Conservation (phyloP, 2,329 filamentous ascomycete species). For the Diaporthe longicolla region DNA sequence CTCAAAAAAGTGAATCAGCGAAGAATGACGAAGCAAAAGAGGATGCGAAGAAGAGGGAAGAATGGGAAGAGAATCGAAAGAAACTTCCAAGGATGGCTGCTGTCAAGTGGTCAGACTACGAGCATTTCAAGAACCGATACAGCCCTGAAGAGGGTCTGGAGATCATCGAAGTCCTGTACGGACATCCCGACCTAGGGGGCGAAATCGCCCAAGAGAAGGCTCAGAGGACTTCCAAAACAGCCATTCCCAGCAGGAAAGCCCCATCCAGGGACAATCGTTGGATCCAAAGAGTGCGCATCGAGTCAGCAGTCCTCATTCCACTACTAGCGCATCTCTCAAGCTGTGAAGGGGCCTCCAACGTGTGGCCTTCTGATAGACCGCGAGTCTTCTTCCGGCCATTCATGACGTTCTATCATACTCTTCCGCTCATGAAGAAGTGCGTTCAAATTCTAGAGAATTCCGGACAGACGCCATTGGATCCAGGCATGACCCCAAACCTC, state of each 20-base stretch:
- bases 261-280: conserved; percentile 26
- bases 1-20: not conserved
- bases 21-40: not conserved
- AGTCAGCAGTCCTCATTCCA: conserved; percentile 42
- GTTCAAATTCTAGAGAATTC: conserved; percentile 24
- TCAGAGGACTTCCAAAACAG: not conserved
- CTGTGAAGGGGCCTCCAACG: not conserved
- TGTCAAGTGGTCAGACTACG: conserved; percentile 42
- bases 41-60: not conserved
- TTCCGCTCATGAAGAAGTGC: conserved; percentile 38
- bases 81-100: conserved; percentile 1
- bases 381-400: conserved; percentile 44
- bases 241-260: not conserved
- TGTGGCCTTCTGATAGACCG: conserved; percentile 38
- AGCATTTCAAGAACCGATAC: conserved; percentile 47
- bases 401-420: conserved; percentile 40
- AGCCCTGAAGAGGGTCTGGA: conserved; percentile 40
- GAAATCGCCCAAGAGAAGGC: conserved; percentile 33
- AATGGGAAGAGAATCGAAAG: not conserved
- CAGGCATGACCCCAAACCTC: not conserved
- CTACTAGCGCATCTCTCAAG: conserved; percentile 39
- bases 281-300: conserved; percentile 45
- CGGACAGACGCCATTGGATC: not conserved
- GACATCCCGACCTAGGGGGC: conserved; percentile 25
- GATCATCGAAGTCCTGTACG: conserved; percentile 46